Base-by-base conservation (phyloP, 352 stramenopile genomes). In the Phytophthora tubulina region DNA sequence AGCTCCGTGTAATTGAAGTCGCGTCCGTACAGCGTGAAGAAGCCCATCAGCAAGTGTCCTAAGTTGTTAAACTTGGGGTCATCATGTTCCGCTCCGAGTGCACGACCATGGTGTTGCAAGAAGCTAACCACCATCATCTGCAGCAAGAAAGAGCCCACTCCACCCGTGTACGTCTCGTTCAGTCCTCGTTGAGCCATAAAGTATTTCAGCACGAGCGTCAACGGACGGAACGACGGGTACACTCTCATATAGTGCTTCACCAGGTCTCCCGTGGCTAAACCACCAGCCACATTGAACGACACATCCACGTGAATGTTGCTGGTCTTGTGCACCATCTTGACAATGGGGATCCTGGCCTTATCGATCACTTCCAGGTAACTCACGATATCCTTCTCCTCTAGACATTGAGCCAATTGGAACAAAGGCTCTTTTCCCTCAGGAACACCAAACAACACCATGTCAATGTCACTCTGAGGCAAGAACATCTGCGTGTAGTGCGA, bases 51-150 rank as follows among this genome's bases (percentile, higher is more conserved):
- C 38, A 99, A 69, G 13, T 91, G 84, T 0, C 96, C 97, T 21
- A 99, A 86, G 72, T 98, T 98, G 66, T 95, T 92, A 72, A 88
- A 82, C 58, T 87, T 84, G 0, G 81, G 78, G 57, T 95, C 88
- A 13, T 89, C 79, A 48, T 91, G 76, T 42, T 86, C 63, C 2
- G 79, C 59, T 14, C 74, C 76, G 1, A 92, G 66, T 3, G 85
- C 70, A 8, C 89, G 82, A 21, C 92, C 82, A 44, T 95, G 70
- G 61, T 98, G 90, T 76, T 99, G 97, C 41, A 99, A 77, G 66
- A 97, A 98, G 67, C 91, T 97, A 6, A 99, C 78, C 62, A 99
- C 97, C 93, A 99, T 98, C 56, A 99, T 82, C 76, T 98, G 94
- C 41, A 98, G 67, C 70, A 99, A 65, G 67, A 98, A 99, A 7